phyloP scores from a whole-genome alignment of 2,329 filamentous ascomycete species.

The Fusarium nematophilum region DNA sequence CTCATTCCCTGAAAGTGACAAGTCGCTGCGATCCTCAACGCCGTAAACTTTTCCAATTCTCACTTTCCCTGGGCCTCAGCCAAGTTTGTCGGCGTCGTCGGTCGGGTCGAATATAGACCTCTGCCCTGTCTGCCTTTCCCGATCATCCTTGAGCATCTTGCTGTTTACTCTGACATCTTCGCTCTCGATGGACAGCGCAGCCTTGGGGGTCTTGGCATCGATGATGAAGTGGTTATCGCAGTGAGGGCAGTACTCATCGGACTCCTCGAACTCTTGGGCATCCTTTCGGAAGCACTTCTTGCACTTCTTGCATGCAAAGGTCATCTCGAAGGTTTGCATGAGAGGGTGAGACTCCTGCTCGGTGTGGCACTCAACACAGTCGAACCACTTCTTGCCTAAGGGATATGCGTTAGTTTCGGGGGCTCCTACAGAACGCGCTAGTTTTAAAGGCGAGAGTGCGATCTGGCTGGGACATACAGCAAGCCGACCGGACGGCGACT shows the following conservation, averaged over 20 bases:
- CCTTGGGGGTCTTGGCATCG: constrained; percentile 86
- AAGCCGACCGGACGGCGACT: constrained; percentile 93
- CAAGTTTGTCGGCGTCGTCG: constrained; percentile 79
- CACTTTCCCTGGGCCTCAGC: constrained; percentile 59
- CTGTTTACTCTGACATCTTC: constrained; percentile 88
- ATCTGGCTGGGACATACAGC: constrained; percentile 72
- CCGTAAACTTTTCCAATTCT: constrained; percentile 35
- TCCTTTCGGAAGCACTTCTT: constrained; percentile 98
- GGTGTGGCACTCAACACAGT: constrained; percentile 93
- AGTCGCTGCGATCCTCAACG: constrained; percentile 46
- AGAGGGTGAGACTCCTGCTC: constrained; percentile 84
- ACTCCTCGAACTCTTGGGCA: constrained; percentile 89
- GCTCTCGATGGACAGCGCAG: constrained; percentile 86
- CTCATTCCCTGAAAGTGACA: constrained; percentile 33
- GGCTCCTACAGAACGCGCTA: background rate
- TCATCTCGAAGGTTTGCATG: constrained; percentile 85
- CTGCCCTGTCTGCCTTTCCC: constrained; percentile 67
- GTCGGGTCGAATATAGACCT: constrained; percentile 82
- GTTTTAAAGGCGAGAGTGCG: background rate
- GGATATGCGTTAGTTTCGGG: constrained; percentile 1
- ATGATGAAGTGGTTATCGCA: constrained; percentile 99
- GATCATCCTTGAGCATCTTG: constrained; percentile 93
- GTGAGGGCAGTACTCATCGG: constrained; percentile 98
- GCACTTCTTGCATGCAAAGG: constrained; percentile 98
- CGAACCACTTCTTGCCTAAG: constrained; percentile 94